Evolutionary conservation across 768 basidiomycete genomes (phyloP).

Genomic region (Jaapia argillacea): DNA sequence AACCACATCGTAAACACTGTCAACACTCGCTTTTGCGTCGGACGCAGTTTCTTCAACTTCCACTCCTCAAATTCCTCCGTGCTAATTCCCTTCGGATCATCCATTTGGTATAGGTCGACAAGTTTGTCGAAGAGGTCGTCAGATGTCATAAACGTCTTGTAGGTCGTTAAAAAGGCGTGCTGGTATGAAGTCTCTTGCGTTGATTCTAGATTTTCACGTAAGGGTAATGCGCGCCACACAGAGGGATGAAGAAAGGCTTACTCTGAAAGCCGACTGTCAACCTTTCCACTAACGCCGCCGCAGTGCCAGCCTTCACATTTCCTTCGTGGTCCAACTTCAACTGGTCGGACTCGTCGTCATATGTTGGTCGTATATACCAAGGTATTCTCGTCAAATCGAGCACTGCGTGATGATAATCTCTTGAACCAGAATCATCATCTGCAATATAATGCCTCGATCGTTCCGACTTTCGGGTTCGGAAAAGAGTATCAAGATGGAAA

Average conservation of each 20-base stretch:
- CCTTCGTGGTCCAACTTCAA: constrained; percentile 59
- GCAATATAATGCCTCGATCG: background rate
- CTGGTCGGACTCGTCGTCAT: constrained; percentile 39
- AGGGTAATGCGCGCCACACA: background rate
- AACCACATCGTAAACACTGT: constrained; percentile 52
- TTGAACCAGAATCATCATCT: too few relatives aligned
- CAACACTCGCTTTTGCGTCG: constrained; percentile 53
- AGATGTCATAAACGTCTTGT: constrained; percentile 68
- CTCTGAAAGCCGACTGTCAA: constrained; percentile 54
- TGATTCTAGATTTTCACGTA: background rate
- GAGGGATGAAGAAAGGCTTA: constrained; percentile 26
- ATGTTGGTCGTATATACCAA: constrained; percentile 51
- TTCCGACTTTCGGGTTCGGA: too few relatives aligned
- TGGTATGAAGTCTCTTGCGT: constrained; percentile 22
- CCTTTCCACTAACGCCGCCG: constrained; percentile 63
- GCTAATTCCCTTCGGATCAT: constrained; percentile 32
- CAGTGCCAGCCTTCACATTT: constrained; percentile 54
- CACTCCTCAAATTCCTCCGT: constrained; percentile 51
- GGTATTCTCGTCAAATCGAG: constrained; percentile 29
- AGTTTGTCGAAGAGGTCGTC: constrained; percentile 61
- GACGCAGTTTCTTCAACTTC: constrained; percentile 49
- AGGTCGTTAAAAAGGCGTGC: constrained; percentile 73
- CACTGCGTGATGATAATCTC: constrained; percentile 27
- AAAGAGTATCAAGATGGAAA: too few relatives aligned
- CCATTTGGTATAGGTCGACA: constrained; percentile 49